phyloP scores from a whole-genome alignment of 805 yeast genomes.

The Priceomyces medius region DNA sequence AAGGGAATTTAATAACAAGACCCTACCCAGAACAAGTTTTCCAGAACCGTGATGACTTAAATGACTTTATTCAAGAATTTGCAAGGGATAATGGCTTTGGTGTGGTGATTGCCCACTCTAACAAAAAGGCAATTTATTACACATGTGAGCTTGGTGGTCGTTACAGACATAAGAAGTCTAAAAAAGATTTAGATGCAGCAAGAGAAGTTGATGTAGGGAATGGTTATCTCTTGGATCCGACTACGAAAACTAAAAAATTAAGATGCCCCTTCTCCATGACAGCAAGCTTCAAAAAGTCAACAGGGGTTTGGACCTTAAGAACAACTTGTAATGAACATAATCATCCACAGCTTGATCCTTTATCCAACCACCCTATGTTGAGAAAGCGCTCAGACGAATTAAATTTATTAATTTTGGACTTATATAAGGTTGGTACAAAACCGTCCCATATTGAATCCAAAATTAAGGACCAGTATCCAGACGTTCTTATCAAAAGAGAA shows the following conservation, averaged over 20 bases:
- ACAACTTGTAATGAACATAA: conserved; percentile 58
- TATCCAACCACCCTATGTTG: conserved; percentile 56
- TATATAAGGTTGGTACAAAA: conserved; percentile 55
- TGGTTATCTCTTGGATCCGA: conserved; percentile 38
- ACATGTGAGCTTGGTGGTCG: conserved; percentile 60
- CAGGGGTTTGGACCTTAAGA: conserved; percentile 50
- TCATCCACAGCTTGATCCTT: conserved; percentile 57
- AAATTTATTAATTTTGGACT: conserved; percentile 49
- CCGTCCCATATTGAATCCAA: conserved; percentile 55
- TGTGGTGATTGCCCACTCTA: conserved; percentile 58
- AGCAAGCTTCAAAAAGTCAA: conserved; percentile 51
- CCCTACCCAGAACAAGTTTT: conserved; percentile 55
- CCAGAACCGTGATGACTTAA: conserved; percentile 48
- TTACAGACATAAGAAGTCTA: conserved; percentile 49
- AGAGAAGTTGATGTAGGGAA: conserved; percentile 28
- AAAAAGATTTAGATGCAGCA: conserved; percentile 21
- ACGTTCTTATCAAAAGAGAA: conserved; percentile 53
- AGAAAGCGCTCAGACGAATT: conserved; percentile 54
- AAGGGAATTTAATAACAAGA: conserved; percentile 52
- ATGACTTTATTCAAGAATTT: conserved; percentile 54
- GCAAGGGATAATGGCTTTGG: conserved; percentile 59
- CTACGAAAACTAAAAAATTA: conserved; percentile 49
- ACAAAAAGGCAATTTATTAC: conserved; percentile 57
- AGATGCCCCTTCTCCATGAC: conserved; percentile 62
- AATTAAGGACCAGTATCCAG: conserved; percentile 51